phyloP scores from a whole-genome alignment of 2,329 filamentous ascomycete genomes.

The Cladosporium sp. region DNA sequence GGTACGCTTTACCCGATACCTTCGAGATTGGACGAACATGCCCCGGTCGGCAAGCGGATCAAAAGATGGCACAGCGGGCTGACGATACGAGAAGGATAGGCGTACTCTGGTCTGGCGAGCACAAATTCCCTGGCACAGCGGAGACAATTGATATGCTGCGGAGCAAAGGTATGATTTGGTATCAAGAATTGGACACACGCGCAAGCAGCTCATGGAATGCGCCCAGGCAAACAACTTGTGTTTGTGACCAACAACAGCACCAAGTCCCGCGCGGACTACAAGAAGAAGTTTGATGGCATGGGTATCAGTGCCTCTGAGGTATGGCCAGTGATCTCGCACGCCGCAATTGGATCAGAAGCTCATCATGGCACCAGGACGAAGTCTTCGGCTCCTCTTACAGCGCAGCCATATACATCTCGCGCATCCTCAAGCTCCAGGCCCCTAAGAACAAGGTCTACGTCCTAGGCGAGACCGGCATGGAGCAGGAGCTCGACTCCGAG shows the following conservation, averaged over 20 bases:
- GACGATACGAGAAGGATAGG: constrained; percentile 54
- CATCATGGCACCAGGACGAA: constrained; percentile 58
- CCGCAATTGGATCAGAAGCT: background rate
- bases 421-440: constrained; percentile 72
- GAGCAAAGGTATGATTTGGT: constrained; percentile 57
- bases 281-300: constrained; percentile 77
- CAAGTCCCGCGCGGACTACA: constrained; percentile 87
- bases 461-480: constrained; percentile 84
- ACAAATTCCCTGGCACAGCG: constrained; percentile 75
- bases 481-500: constrained; percentile 78
- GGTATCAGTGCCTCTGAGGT: constrained; percentile 70
- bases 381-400: constrained; percentile 96
- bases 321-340: constrained; percentile 11
- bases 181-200: background rate
- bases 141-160: constrained; percentile 81
- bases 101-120: constrained; percentile 93
- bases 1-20: constrained; percentile 47
- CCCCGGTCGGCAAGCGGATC: too few species aligned
- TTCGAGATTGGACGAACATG: too few species aligned
- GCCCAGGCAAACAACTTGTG: constrained; percentile 75
- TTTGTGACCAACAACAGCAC: constrained; percentile 99
- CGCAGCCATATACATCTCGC: constrained; percentile 88
- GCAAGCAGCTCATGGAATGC: background rate
- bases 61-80: constrained; percentile 15
- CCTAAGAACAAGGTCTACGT: constrained; percentile 92